Percentiles rank a stretch among this genome's conserved stretches.
phyloP scores from a whole-genome alignment of 1,284 basidiomycete species.

The Cutaneotrichosporon dermatis region DNA sequence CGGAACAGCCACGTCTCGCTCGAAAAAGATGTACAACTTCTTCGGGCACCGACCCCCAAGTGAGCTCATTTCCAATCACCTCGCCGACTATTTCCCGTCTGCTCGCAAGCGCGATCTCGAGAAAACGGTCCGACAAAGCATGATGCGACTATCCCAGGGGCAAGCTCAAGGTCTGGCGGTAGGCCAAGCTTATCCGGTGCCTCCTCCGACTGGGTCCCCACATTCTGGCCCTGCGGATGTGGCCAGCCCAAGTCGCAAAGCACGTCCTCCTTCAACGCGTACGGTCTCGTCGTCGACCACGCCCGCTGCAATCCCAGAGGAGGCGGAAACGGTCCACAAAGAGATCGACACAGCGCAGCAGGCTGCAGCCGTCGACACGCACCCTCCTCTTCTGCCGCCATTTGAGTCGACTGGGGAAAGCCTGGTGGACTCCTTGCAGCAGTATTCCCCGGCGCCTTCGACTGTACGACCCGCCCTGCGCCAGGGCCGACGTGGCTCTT shows the following conservation, averaged over 20 bases:
- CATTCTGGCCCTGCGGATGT: constrained; percentile 2
- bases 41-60: constrained; percentile 96
- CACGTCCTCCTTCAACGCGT: constrained; percentile 24
- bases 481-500: constrained; percentile 54
- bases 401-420: constrained; percentile 73
- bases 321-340: constrained; percentile 20
- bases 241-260: constrained; percentile 20
- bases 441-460: constrained; percentile 28
- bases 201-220: constrained; percentile 6
- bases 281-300: constrained; percentile 21
- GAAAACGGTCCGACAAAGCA: constrained; percentile 74
- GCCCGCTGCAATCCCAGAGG: constrained; percentile 40
- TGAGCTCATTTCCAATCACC: constrained; percentile 90
- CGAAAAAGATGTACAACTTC: constrained; percentile 78
- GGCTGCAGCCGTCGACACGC: constrained; percentile 15
- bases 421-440: constrained; percentile 68
- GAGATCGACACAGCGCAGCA: not conserved
- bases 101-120: constrained; percentile 84
- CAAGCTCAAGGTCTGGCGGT: constrained; percentile 9
- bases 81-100: constrained; percentile 92
- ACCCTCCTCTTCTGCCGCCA: constrained; percentile 65
- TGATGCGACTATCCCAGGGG: constrained; percentile 55
- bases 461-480: constrained; percentile 38
- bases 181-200: not conserved
- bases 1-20: constrained; percentile 34